Base-by-base conservation (phyloP, 495 filamentous ascomycete genomes). In the Symbiotaphrina buchneri region DNA sequence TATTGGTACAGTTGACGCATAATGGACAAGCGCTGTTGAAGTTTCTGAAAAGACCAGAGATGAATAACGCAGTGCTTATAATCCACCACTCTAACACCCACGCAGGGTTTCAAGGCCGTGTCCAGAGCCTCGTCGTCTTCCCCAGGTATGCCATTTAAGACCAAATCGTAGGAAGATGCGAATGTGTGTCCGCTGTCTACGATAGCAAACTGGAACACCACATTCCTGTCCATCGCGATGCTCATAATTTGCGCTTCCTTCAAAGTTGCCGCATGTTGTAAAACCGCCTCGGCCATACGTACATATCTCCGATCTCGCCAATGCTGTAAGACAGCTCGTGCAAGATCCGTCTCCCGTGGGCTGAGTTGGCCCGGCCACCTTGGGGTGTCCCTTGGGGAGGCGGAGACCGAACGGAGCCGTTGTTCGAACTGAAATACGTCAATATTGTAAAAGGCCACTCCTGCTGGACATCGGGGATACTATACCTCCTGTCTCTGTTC, bases 241-340 rank as follows among this genome's bases (percentile, higher is more conserved):
- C 90, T 94, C 77, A 97, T 85, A 30, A 97, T 70, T 47, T 97
- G 87, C 3, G 85, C 90, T 47, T 97, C 87, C 49, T 97, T 97
- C 24, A 95, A 52, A 21, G 68, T 68, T 8, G 76, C 69, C 5
- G 85, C 85, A 50, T 90, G 68, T 40, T 90, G 80, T 16, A 97
- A 49, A 18, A 95, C 68, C 10, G 73, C 71, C 48, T 94, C 87
- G n/a, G 84, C 81, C 77, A 99, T 91, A 32, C 71, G 71, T 30
- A 95, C 78, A 40, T 90, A 93, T 40, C 72, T 81, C 20, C 79
- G 70, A 41, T 75, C 60, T 28, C 71, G 67, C 87, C 87, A 99
- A 38, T 75, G 75, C 39, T 59, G 51, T 32, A 74, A 58, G 3
- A 66, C 64, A 20, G 51, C 53, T 31, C 58, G 64, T n/a, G 77